phyloP scores from a whole-genome alignment of 2,329 filamentous ascomycete species.

The Colletotrichum falcatum region DNA sequence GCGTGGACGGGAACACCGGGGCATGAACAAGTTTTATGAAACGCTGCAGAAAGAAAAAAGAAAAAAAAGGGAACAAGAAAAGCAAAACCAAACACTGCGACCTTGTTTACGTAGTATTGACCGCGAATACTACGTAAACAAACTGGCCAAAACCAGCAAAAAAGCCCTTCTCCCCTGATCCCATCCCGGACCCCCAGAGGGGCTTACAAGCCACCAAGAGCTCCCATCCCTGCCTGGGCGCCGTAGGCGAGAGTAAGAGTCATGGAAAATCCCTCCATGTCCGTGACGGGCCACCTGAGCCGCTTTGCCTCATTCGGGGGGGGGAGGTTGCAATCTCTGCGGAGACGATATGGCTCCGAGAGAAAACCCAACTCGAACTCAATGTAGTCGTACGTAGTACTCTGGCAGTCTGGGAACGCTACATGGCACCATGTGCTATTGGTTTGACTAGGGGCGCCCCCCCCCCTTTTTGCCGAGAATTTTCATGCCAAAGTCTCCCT shows the following conservation, averaged over 20 bases:
- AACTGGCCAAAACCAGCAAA: background rate
- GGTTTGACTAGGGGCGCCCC: background rate
- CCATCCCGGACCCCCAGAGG: conserved; percentile 1
- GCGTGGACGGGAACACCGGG: too few species aligned
- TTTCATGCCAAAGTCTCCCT: conserved; percentile 1
- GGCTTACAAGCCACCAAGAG: background rate
- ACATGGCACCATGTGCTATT: too few species aligned
- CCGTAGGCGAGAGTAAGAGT: conserved; percentile 29
- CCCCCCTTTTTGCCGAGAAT: background rate
- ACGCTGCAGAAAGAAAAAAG: background rate
- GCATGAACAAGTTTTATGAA: background rate
- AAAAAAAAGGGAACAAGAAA: too few species aligned
- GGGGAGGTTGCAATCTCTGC: conserved; percentile 35
- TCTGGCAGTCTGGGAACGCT: too few species aligned
- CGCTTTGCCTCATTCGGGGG: conserved; percentile 28
- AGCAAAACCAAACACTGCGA: background rate
- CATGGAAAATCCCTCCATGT: conserved; percentile 21
- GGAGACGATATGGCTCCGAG: conserved; percentile 11
- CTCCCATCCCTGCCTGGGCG: conserved; percentile 1
- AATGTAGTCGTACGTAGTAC: background rate
- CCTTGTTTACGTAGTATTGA: conserved; percentile 3
- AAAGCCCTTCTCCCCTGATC: background rate
- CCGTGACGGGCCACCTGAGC: conserved; percentile 34
- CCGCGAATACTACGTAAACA: too few species aligned
- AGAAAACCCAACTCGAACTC: conserved; percentile 6